Base-by-base conservation (phyloP, 208 protist species). In the Trypanosoma mega region DNA sequence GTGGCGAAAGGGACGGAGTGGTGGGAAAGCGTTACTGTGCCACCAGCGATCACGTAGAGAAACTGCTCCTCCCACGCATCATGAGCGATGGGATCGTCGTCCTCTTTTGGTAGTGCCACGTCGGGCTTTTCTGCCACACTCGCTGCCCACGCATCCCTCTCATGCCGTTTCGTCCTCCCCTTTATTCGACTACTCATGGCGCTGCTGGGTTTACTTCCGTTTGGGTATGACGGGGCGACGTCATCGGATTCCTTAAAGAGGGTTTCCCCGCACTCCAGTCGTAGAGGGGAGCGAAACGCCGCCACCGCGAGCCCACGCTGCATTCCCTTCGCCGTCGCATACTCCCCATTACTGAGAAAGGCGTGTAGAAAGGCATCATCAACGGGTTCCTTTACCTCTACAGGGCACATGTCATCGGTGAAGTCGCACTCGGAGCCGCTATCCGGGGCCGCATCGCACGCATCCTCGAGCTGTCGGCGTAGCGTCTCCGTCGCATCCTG, bases 331-430 rank as follows among this genome's bases (percentile, higher is more conserved):
- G 41, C 43, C 12, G 4, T 12, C 12, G 14, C 27, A 21, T 51
- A 61, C n/a, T 14, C 34, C 26, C 4, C 16, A 18, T 6, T 39
- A 29, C 26, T 51, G 21, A 61, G 29, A 51, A 61, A 51, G 14
- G 18, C 39, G 16, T 61, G 55, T 14, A 61, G 24, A 3, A 51
- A 51, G 2, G 8, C n/a, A 50, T 61, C 27, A 24, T 61, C 55
- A 1, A 41, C 27, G 16, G 43, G 23, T 14, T 3, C 23, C 27
- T 61, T 61, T 33, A 61, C 1, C 21, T 41, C 37, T 11, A 61
- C 55, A 33, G 55, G 55, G 24, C 23, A 61, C 55, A 61, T 61
- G 29, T 61, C 55, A 24, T 61, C 55, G 2, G 43, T 61, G 27
- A 39, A 61, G 14, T 30, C 37, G 11, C 24, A 3, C 26, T 61